Evolutionary conservation across 169 alveolate genomes (phyloP).

Genomic region (Eimeria praecox): DNA sequence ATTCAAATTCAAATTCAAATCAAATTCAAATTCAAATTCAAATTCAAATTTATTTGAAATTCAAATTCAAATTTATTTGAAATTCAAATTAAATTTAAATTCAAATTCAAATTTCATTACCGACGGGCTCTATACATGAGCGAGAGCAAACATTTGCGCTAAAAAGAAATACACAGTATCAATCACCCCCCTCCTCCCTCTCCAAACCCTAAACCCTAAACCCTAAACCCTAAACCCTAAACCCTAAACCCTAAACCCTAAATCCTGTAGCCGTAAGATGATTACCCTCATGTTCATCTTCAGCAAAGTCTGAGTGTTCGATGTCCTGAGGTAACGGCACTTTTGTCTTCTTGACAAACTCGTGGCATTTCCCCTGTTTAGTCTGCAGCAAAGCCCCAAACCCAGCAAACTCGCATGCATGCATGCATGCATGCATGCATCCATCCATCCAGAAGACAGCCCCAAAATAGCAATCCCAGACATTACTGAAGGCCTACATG

Average conservation of each 20-base stretch:
- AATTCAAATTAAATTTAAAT: too few species aligned
- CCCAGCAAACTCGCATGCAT: background rate
- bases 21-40: too few species aligned
- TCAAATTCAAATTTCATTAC: too few species aligned
- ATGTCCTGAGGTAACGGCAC: background rate
- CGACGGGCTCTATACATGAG: too few species aligned
- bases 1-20: too few species aligned
- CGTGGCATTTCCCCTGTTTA: conserved; percentile 27
- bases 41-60: too few species aligned
- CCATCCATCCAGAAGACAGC: background rate
- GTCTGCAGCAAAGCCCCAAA: conserved; percentile 22
- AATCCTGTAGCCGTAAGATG: background rate
- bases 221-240: background rate
- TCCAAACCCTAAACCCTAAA: background rate
- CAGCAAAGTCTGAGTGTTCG: background rate
- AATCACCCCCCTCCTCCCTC: background rate
- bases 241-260: background rate
- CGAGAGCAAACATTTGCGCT: background rate
- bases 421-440: background rate
- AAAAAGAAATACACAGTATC: too few species aligned
- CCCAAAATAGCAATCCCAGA: too few species aligned
- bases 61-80: too few species aligned
- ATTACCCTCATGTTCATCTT: conserved; percentile 19
- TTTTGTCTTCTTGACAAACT: background rate
- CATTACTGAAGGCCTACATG: background rate